Base-by-base conservation (phyloP, 73 alveolate species). In the Paramecium bursaria region DNA sequence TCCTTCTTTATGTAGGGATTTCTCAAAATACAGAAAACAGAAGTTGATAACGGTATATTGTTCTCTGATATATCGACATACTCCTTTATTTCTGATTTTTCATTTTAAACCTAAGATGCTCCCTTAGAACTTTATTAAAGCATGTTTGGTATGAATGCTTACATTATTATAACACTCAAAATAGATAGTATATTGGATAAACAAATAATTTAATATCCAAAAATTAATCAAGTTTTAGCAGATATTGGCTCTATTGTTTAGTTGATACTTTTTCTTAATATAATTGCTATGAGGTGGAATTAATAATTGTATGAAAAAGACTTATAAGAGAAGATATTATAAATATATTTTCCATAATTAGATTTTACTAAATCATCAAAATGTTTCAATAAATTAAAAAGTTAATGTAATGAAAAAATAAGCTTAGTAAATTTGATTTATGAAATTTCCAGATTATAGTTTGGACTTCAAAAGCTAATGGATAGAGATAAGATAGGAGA, bases 171-270 rank as follows among this genome's bases (percentile, higher is more conserved):
- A 26, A 30, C 47, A 6, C 33, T 23, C 33, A 15, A 50, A 23
- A 23, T 57, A 27, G 33, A 50, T 13, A 26, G 33, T 19, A 42
- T 57, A 13, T 30, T 57, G 2, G 13, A 57, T 30, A 42, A 23
- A 10, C 33, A 57, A 31, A 30, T 30, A 30, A 57, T 57, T 13
- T 48, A 57, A 57, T 57, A 57, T 57, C 76, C 76, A 23, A 57
- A 57, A 7, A 57, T 57, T 10, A 30, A 48, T 27, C 51, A 57
- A 57, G 76, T 57, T 0, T 30, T 57, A 31, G 76, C 76, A 17
- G 76, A 57, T 11, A 57, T 57, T 10, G 76, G 76, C 27, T 57
- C 76, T 10, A 57, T 57, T n/a, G 29, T 30, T 27, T 57, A 48
- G 9, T 23, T 57, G 9, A 57, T 57, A 0, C 33, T 57, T n/a